These are phyloP conservation scores for Cryptococcus sp. DNA, from an alignment of 1,284 basidiomycete genomes.

Conservation along the genomic window DNA sequence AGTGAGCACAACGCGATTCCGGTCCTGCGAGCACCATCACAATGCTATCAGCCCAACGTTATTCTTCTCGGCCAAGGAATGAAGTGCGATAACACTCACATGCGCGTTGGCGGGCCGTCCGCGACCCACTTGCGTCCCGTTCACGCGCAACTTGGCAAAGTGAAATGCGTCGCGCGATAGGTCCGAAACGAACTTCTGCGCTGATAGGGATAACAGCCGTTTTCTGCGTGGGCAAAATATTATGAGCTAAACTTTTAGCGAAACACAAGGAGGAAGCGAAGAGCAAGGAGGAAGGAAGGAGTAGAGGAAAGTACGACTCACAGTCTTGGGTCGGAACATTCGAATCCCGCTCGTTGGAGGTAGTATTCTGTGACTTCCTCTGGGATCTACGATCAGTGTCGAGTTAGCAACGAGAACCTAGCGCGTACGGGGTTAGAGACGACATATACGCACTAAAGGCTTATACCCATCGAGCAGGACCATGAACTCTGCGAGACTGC, in stretches of 20 bases:
- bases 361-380: conserved; percentile 99
- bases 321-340: conserved; percentile 90
- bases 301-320: conserved; percentile 54
- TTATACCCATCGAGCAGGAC: conserved; percentile 96
- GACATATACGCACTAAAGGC: conserved; percentile 68
- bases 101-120: conserved; percentile 43
- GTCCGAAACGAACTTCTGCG: conserved; percentile 97
- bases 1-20: conserved; percentile 91
- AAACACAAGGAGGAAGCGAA: not conserved
- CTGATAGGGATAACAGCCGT: conserved; percentile 88
- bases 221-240: conserved; percentile 61
- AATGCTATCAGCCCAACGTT: not conserved
- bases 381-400: conserved; percentile 68
- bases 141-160: conserved; percentile 86
- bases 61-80: not conserved
- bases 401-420: not conserved
- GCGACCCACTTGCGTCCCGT: conserved; percentile 54
- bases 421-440: not conserved
- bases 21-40: conserved; percentile 62
- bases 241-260: not conserved
- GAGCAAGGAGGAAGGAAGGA: too few relatives aligned
- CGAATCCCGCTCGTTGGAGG: conserved; percentile 92
- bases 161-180: conserved; percentile 97
- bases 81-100: conserved; percentile 4
- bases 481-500: conserved; percentile 90